These are phyloP conservation scores for Discostella pseudostelligera DNA, from an alignment of 108 stramenopile genomes.

Conservation along the genomic window DNA sequence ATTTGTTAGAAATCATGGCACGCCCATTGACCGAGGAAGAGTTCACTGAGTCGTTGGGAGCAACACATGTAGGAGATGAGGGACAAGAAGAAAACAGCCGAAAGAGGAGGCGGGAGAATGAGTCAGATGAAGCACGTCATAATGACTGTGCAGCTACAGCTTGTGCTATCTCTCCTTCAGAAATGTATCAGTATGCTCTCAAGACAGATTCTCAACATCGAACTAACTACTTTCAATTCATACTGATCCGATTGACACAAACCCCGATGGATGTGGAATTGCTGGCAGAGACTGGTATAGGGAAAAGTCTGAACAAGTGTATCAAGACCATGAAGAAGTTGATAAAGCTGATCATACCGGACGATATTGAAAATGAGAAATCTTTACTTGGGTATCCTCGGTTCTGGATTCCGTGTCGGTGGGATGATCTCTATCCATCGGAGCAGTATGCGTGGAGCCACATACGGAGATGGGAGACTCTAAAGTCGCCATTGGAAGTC, in stretches of 20 bases:
- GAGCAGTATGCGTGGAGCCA: background rate
- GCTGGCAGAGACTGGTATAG: conserved; percentile 32
- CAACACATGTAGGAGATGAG: background rate
- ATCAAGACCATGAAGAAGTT: conserved; percentile 27
- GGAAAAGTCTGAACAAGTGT: conserved; percentile 22
- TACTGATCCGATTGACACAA: conserved; percentile 7
- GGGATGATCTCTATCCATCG: background rate
- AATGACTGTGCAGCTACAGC: background rate
- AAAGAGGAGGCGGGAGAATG: background rate
- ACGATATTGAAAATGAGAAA: conserved; percentile 7
- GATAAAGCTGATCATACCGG: conserved; percentile 3
- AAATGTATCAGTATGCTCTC: background rate
- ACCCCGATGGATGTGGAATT: conserved; percentile 36
- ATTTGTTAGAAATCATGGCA: conserved; percentile 6
- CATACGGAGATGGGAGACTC: background rate
- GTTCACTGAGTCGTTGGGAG: background rate
- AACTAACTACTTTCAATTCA: background rate
- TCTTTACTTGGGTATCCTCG: conserved; percentile 13
- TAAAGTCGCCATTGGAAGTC: conserved; percentile 26
- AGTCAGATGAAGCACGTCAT: background rate
- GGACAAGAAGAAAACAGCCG: background rate
- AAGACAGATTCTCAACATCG: background rate
- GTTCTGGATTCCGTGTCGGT: background rate
- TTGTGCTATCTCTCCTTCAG: no score
- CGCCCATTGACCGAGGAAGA: background rate